Conservation (phyloP, 2,329 filamentous ascomycete genomes). For the Clarireedia homoeocarpa region DNA sequence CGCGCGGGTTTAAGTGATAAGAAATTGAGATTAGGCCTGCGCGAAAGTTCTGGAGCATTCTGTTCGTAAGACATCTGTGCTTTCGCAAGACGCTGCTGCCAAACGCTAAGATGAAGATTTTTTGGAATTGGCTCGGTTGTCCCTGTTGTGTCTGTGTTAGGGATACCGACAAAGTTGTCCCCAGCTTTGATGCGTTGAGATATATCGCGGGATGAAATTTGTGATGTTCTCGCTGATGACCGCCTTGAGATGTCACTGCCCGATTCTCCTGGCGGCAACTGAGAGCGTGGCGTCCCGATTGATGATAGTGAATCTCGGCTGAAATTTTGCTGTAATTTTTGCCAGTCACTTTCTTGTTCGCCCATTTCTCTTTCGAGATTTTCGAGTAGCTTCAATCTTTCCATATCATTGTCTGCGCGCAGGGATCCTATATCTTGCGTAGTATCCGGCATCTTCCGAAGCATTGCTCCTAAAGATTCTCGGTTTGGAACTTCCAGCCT, state of each 20-base stretch:
- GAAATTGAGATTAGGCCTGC: constrained; percentile 35
- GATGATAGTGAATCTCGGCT: constrained; percentile 29
- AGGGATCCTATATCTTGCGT: neutral
- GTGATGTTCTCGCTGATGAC: constrained; percentile 26
- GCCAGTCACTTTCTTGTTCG: constrained; percentile 52
- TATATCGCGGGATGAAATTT: constrained; percentile 33
- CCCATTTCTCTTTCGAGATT: constrained; percentile 56
- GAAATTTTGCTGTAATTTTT: constrained; percentile 46
- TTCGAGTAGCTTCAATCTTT: constrained; percentile 38
- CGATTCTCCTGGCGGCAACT: constrained; percentile 22
- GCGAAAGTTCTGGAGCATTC: constrained; percentile 33
- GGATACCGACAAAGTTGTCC: constrained; percentile 23
- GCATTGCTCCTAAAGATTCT: constrained; percentile 22
- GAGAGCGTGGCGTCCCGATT: constrained; percentile 17
- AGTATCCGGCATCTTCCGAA: constrained; percentile 19
- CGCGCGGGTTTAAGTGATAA: constrained; percentile 32
- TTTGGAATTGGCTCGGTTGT: constrained; percentile 24
- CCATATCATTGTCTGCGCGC: constrained; percentile 8
- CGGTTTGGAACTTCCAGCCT: constrained; percentile 25
- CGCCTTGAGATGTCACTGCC: neutral
- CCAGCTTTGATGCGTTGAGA: constrained; percentile 32
- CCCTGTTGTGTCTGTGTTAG: constrained; percentile 25
- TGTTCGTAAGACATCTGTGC: constrained; percentile 39
- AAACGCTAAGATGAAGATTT: constrained; percentile 31
- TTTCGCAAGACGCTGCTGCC: constrained; percentile 39